Conservation (phyloP, 2,329 filamentous ascomycete genomes). For the Fragosphaeria purpurea region DNA sequence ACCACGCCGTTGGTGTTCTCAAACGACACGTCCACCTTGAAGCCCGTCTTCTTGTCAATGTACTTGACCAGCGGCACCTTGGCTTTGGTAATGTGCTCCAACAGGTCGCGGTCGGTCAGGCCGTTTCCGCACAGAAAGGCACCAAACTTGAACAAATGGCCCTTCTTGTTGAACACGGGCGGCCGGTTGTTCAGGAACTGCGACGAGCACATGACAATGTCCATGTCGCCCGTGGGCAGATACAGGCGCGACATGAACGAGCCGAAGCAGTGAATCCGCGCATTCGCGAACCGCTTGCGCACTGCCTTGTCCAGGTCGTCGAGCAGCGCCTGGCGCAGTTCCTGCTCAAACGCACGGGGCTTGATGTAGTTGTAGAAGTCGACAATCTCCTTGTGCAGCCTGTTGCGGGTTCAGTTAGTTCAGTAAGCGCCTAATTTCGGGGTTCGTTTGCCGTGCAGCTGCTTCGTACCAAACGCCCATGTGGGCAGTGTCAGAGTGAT, state of each 20-base stretch:
- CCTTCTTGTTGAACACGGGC: slow-evolving; percentile 40
- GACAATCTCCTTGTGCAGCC: slow-evolving; percentile 79
- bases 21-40: slow-evolving; percentile 89
- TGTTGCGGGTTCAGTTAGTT: slow-evolving; percentile 22
- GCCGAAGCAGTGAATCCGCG: slow-evolving; percentile 69
- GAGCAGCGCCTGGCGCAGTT: slow-evolving; percentile 63
- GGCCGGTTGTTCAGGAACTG: slow-evolving; percentile 45
- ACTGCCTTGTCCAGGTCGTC: slow-evolving; percentile 55
- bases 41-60: slow-evolving; percentile 62
- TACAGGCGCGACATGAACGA: slow-evolving; percentile 80
- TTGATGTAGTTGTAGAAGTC: slow-evolving; percentile 82
- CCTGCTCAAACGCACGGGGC: slow-evolving; percentile 66
- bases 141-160: slow-evolving; percentile 52
- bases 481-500: slow-evolving; percentile 43
- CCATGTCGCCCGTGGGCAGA: slow-evolving; percentile 74
- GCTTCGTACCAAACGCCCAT: slow-evolving; percentile 47
- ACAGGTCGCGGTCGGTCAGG: slow-evolving; percentile 46
- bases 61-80: slow-evolving; percentile 92
- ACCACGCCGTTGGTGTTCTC: slow-evolving; percentile 77
- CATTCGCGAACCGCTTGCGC: slow-evolving; percentile 45
- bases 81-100: slow-evolving; percentile 62
- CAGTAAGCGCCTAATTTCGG: too few species aligned
- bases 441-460: too few species aligned
- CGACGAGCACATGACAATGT: slow-evolving; percentile 66
- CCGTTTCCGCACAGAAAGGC: slow-evolving; percentile 44